Evolutionary conservation across 2,329 filamentous ascomycete genomes (phyloP), one percentile per base, ranked within the genome.

Genomic region (Arthrobotrys iridis): DNA sequence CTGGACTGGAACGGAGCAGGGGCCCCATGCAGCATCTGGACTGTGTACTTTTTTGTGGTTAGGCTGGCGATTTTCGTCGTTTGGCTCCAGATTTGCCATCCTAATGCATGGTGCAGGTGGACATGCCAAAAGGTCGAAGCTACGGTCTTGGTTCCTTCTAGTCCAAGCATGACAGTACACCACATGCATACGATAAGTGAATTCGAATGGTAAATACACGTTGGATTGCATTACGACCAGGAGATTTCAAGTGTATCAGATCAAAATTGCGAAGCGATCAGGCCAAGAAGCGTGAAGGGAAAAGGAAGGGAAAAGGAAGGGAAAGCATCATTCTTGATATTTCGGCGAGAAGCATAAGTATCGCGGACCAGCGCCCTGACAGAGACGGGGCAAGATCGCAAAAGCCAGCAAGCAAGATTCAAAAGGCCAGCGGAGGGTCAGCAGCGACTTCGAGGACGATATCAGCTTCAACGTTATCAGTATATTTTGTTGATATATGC

Each of bases 31-130:
- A 41, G 22, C 57, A 58, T 58, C 62, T 68, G 45, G 58, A 63
- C 52, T 46, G 63, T 75, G n/a, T 75, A 68, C 71, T 74, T 74
- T 63, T 75, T 73, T 50, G 55, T 35, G 63, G 45, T 40, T 67
- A 65, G 63, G 55, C 40, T 74, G 45, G 59, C 68, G 68, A 73
- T 73, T 73, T 66, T 20, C 43, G 52, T 73, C 35, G 48, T 28
- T n/a, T 26, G 40, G 58, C 40, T 24, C 43, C 45, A 52, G 37
- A 52, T 43, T 64, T 15, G 52, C 52, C 6, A 6, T 68, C 35
- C n/a, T 58, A 52, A 65, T 65, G 50, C 50, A 52, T 52, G 26
- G 46, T 55, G 59, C 58, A 72, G 59, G 50, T 60, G 59, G 30
- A 46, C 40, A 48, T 26, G 33, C 45, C 28, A 52, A 52, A 45